These are phyloP conservation scores for Globisporangium recalcitrans DNA, from an alignment of 352 stramenopile species.

Conservation along the genomic window DNA sequence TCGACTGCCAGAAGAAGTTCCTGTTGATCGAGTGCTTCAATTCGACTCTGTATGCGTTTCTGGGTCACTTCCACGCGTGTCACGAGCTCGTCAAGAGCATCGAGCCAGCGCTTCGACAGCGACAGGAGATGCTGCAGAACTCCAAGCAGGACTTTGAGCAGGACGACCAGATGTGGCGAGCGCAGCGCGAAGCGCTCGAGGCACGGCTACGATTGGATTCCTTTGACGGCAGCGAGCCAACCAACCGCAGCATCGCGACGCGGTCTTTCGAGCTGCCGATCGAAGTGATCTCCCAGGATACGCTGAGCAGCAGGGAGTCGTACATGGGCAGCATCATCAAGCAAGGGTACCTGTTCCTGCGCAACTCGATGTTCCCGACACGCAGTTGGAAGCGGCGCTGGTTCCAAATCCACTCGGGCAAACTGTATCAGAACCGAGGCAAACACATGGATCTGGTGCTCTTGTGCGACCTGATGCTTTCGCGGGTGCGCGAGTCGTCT, in stretches of 20 bases:
- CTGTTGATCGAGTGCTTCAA: slow-evolving; percentile 83
- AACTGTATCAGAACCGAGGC: slow-evolving; percentile 77
- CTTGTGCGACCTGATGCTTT: slow-evolving; percentile 79
- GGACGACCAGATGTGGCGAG: slow-evolving; percentile 72
- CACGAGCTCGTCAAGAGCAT: slow-evolving; percentile 78
- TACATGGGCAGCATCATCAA: slow-evolving; percentile 44
- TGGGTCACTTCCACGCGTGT: slow-evolving; percentile 77
- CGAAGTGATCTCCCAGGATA: slow-evolving; percentile 73
- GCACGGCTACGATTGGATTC: slow-evolving; percentile 42
- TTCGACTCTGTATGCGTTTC: slow-evolving; percentile 72
- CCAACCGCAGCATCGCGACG: slow-evolving; percentile 18
- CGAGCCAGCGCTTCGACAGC: slow-evolving; percentile 56
- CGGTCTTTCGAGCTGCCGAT: slow-evolving; percentile 59
- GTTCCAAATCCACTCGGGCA: slow-evolving; percentile 86
- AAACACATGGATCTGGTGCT: slow-evolving; percentile 75
- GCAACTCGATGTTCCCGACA: slow-evolving; percentile 75
- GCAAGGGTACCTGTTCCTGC: slow-evolving; percentile 84
- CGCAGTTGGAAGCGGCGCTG: slow-evolving; percentile 82
- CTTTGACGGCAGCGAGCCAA: slow-evolving; percentile 22
- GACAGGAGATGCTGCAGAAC: slow-evolving; percentile 65
- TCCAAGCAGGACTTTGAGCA: slow-evolving; percentile 61
- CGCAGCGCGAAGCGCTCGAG: slow-evolving; percentile 63
- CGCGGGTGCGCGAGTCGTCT: slow-evolving; percentile 60
- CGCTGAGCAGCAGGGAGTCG: slow-evolving; percentile 41
- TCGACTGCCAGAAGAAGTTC: slow-evolving; percentile 85